Conservation (phyloP, 177 flowering plant species). For the Tripterygium wilfordii region DNA sequence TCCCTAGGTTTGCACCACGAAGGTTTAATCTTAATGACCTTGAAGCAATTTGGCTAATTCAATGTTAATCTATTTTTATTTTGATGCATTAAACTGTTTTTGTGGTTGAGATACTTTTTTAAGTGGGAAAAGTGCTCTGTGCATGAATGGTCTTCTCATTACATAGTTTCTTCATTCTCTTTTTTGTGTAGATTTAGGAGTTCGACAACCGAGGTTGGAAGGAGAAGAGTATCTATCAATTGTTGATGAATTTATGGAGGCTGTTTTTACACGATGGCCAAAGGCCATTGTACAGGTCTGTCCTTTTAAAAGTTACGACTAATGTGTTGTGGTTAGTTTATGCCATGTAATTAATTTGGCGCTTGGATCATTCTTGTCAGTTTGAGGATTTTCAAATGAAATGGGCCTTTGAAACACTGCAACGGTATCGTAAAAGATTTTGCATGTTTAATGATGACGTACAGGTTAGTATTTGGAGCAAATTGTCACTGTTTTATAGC, state of each 20-base stretch:
- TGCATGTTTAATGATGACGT: constrained; percentile 99
- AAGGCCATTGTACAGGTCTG: constrained; percentile 94
- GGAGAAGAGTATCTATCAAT: constrained; percentile 91
- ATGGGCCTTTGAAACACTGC: constrained; percentile 99
- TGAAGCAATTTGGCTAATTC: no score
- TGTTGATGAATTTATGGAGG: constrained; percentile 99
- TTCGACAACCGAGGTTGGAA: constrained; percentile 89
- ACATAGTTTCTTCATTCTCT: constrained; percentile 18
- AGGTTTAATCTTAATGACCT: no score
- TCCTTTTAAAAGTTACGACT: constrained; percentile 6
- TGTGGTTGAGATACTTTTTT: no score
- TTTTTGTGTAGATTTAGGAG: constrained; percentile 78
- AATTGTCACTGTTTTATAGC: neutral
- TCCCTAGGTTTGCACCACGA: no score
- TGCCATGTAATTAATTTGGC: constrained; percentile 4
- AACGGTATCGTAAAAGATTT: constrained; percentile 78
- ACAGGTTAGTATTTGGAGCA: constrained; percentile 48
- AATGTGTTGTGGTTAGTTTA: neutral
- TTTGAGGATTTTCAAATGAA: constrained; percentile 99
- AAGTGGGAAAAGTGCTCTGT: no score
- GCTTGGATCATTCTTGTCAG: constrained; percentile 30
- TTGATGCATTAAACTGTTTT: no score
- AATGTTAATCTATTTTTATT: no score
- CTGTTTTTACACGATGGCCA: constrained; percentile 90
- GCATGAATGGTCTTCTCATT: neutral